Evolutionary conservation across 2,329 filamentous ascomycete genomes (phyloP).

Genomic region (Scedosporium boydii): DNA sequence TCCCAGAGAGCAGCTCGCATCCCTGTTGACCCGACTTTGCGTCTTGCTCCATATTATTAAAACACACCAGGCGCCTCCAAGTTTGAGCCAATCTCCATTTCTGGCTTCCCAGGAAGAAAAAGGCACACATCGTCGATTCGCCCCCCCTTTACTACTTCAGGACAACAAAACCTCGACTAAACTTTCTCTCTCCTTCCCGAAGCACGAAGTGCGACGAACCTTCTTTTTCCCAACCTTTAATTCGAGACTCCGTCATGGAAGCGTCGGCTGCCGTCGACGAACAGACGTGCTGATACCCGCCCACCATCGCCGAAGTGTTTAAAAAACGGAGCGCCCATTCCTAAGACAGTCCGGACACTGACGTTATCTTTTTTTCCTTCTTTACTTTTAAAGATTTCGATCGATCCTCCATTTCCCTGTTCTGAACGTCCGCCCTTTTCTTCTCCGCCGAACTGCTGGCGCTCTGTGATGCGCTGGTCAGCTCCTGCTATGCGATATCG

Average conservation of each 20-base stretch:
- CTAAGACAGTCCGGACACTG: background rate
- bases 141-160: background rate
- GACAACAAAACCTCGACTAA: background rate
- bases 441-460: background rate
- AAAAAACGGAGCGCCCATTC: background rate
- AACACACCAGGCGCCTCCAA: background rate
- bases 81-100: background rate
- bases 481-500: constrained; percentile 2
- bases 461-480: constrained; percentile 1
- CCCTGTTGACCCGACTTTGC: background rate
- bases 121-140: background rate
- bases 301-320: background rate
- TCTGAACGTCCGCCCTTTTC: background rate
- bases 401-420: background rate
- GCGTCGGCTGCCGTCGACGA: background rate
- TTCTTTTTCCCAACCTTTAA: background rate
- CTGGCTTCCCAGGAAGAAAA: background rate
- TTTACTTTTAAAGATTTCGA: background rate
- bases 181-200: background rate
- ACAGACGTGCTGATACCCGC: background rate
- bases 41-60: background rate
- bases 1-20: background rate
- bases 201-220: background rate
- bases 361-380: background rate
- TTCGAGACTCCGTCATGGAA: background rate